These are phyloP conservation scores for Triticum urartu DNA, from an alignment of 176 grass and related monocot genomes.

Conservation along the genomic window DNA sequence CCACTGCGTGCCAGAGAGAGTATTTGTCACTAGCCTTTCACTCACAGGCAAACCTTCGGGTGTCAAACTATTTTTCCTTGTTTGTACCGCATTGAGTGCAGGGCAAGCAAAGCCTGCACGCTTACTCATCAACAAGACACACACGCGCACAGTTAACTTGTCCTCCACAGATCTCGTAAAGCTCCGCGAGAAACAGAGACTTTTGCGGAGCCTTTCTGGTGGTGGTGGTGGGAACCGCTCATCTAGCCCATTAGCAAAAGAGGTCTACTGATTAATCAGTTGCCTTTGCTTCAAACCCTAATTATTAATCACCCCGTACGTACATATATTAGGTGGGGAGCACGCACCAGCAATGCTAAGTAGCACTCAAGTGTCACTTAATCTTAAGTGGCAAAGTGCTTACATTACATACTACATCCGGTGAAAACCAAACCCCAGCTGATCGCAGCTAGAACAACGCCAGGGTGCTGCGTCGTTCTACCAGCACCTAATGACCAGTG, in stretches of 20 bases:
- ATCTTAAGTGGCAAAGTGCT: background rate
- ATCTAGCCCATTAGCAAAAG: background rate
- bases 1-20: background rate
- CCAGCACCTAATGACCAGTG: background rate
- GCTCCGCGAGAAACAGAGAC: constrained; percentile 29
- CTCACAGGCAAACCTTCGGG: background rate
- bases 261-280: background rate
- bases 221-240: background rate
- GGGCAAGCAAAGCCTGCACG: constrained; percentile 41
- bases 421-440: background rate
- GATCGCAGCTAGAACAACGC: background rate
- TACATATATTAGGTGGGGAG: constrained; percentile 33
- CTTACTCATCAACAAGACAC: constrained; percentile 15
- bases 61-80: too few species aligned
- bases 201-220: constrained; percentile 6
- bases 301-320: constrained; percentile 14
- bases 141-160: background rate
- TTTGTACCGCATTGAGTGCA: constrained; percentile 6
- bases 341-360: constrained; percentile 26
- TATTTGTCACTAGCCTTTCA: background rate
- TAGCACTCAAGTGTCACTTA: background rate
- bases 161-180: background rate
- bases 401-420: too few species aligned
- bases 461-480: background rate
- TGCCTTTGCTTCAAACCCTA: background rate